Conservation (phyloP, 179 eudicot genomes). For the Spinacia oleracea region DNA sequence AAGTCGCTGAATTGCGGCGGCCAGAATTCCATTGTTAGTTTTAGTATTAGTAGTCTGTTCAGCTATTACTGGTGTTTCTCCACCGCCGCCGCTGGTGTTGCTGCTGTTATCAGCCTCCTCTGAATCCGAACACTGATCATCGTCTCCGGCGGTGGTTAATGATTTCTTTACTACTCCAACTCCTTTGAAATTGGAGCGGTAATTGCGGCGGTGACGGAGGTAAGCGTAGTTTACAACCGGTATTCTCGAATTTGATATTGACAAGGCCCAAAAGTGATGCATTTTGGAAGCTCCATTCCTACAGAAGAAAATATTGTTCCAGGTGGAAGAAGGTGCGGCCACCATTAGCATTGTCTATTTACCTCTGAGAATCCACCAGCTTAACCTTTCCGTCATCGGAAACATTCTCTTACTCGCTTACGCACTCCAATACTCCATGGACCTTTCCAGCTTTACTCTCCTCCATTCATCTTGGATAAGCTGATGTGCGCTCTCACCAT, state of each 20-base stretch:
- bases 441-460: no score
- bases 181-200: background rate
- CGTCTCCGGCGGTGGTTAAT: background rate
- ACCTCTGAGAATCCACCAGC: background rate
- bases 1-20: constrained; percentile 12
- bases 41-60: constrained; percentile 7
- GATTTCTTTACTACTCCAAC: background rate
- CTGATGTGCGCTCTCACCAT: no score
- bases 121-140: constrained; percentile 2
- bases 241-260: background rate
- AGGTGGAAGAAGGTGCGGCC: background rate
- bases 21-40: constrained; percentile 2
- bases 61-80: background rate
- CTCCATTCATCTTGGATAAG: no score
- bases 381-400: background rate
- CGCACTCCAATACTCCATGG: no score
- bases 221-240: background rate
- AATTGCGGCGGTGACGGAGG: background rate
- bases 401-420: no score
- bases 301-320: background rate
- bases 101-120: background rate
- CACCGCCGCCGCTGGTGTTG: background rate
- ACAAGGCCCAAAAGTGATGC: background rate
- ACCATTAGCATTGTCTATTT: background rate
- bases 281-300: background rate